These are phyloP conservation scores for Akanthomyces lecanii DNA, from an alignment of 2,329 filamentous ascomycete species.

Conservation along the genomic window DNA sequence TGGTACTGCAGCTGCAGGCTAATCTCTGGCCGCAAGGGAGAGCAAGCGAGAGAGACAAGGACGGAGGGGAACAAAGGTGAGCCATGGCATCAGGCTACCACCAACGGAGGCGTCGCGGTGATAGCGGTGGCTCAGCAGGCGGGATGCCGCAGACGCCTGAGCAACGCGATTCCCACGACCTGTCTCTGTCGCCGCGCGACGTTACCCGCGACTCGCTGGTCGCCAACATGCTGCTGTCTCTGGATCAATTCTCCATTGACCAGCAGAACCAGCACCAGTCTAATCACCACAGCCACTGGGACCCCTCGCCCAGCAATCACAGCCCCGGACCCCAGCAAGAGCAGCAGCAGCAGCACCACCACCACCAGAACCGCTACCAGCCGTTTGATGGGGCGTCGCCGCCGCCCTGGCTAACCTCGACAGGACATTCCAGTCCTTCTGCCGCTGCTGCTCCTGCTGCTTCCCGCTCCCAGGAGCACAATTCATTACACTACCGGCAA, in stretches of 20 bases:
- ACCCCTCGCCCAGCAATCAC: conserved; percentile 1
- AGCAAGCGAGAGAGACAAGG: neutral
- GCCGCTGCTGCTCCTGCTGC: neutral
- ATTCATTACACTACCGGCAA: conserved; percentile 9
- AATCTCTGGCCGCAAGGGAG: neutral
- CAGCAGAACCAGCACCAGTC: conserved; percentile 34
- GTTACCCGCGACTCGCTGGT: conserved; percentile 87
- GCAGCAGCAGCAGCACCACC: conserved; percentile 24
- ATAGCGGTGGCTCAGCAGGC: neutral
- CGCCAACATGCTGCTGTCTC: conserved; percentile 89
- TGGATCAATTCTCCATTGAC: conserved; percentile 72
- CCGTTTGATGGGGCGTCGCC: conserved; percentile 9
- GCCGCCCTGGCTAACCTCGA: conserved; percentile 19
- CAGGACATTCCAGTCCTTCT: neutral
- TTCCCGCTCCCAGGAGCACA: neutral
- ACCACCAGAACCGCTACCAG: conserved; percentile 19
- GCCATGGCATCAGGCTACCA: conserved; percentile 2
- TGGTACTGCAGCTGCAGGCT: neutral
- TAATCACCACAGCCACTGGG: conserved; percentile 19
- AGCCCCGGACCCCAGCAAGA: conserved; percentile 22
- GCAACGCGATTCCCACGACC: conserved; percentile 69
- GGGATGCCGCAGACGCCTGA: conserved; percentile 6
- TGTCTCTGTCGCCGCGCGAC: conserved; percentile 72
- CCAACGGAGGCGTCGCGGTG: neutral
- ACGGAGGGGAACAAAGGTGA: neutral